Base-by-base conservation (phyloP, 164 flowering plant genomes). In the Vitis cinerea region DNA sequence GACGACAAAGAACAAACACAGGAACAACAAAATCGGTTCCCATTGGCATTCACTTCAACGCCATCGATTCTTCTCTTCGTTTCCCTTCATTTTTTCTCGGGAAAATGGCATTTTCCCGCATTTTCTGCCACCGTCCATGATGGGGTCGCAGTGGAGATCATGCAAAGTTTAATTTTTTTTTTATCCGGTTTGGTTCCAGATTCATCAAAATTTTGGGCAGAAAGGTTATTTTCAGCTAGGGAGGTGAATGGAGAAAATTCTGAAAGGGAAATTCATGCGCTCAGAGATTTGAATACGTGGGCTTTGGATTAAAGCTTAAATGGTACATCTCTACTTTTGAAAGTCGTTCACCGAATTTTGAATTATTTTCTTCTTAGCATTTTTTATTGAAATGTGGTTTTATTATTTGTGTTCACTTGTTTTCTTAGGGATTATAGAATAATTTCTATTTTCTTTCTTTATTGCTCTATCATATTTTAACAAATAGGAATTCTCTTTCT, bases 301-400 rank as follows among this genome's bases (percentile, higher is more conserved):
- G 65, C 16, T 62, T 10, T 4, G 23, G 27, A 29, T 68, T 14
- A 37, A 64, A 59, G 50, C 37, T 37, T 50, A 63, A 74, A 74
- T 74, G 77, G 77, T 74, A 69, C 14, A 13, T 65, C 13, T 9
- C 14, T 15, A 3, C 17, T 16, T 16, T 10, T 59, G 10, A 10
- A 23, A 2, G 1, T 27, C 5, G 4, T 23, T 23, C 3, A 19
- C 1, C 27, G 3, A 9, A 16, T 59, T 8, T 27, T 10, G 37
- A 16, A 10, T 59, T 59, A 10, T 17, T 10, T 10, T 59, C 29
- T 59, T 23, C 27, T 10, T 59, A 2, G 27, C 29, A 10, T 27
- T 59, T 59, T 27, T 10, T 9, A 59, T 10, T 53, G 14, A 53
- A 53, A 53, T 53, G 9, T 12, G 4, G 47, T 47, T 31, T 29